Conservation (phyloP, 805 yeast species). For the Cyberlindnera bimundalis region DNA sequence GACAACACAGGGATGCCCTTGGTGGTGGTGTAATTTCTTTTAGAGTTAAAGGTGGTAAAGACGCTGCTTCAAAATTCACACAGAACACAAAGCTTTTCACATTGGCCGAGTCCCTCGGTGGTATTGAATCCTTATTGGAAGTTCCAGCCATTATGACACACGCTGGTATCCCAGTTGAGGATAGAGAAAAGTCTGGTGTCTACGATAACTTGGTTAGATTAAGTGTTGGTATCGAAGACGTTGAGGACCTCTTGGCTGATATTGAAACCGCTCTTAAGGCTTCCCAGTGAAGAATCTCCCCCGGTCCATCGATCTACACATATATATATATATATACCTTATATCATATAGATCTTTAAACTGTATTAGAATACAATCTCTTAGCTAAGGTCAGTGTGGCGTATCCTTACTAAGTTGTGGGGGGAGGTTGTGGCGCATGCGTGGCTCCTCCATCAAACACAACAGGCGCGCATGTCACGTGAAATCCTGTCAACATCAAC, state of each 20-base stretch:
- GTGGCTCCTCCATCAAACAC: not conserved
- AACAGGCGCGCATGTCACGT: slow-evolving; percentile 22
- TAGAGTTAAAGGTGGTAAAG: slow-evolving; percentile 79
- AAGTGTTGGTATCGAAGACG: slow-evolving; percentile 84
- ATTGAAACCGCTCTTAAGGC: slow-evolving; percentile 59
- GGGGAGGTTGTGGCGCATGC: slow-evolving; percentile 1
- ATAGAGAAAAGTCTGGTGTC: slow-evolving; percentile 77
- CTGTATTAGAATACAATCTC: too few species aligned
- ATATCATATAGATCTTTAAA: too few species aligned
- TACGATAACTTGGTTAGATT: slow-evolving; percentile 78
- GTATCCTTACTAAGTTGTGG: not conserved
- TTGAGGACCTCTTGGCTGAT: slow-evolving; percentile 71
- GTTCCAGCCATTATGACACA: slow-evolving; percentile 93
- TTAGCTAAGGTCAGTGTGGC: not conserved
- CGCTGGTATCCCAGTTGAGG: slow-evolving; percentile 79
- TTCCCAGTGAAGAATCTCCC: slow-evolving; percentile 4
- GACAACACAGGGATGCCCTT: slow-evolving; percentile 77
- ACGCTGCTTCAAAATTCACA: slow-evolving; percentile 70
- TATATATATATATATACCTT: too few species aligned
- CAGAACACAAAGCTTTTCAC: slow-evolving; percentile 74
- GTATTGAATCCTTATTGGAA: slow-evolving; percentile 80
- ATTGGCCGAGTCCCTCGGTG: slow-evolving; percentile 88
- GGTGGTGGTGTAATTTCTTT: slow-evolving; percentile 94
- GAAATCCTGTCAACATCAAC: slow-evolving; percentile 26
- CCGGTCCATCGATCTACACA: not conserved